Evolutionary conservation across 257 asterid genomes (phyloP).

Genomic region (Echium plantagineum): DNA sequence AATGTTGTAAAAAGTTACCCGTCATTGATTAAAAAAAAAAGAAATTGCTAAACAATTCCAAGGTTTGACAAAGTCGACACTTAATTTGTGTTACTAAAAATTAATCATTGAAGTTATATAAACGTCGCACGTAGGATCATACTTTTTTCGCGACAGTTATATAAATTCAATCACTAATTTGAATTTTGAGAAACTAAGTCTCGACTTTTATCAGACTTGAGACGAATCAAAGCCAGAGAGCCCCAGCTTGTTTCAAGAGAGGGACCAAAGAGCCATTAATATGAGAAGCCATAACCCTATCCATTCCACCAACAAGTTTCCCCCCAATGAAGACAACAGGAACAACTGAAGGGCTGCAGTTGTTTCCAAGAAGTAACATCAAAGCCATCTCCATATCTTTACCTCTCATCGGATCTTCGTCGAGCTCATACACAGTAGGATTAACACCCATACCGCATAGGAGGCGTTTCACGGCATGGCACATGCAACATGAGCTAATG

Average conservation of each 20-base stretch:
- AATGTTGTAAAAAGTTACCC: too few species aligned
- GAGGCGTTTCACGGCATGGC: conserved; percentile 57
- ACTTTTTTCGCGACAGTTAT: too few species aligned
- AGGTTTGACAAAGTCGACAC: too few species aligned
- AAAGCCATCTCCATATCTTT: conserved; percentile 33
- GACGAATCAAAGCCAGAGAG: conserved; percentile 36
- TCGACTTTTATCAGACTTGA: too few species aligned
- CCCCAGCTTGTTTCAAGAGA: conserved; percentile 50
- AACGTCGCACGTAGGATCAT: too few species aligned
- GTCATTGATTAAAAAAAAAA: too few species aligned
- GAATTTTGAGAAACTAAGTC: too few species aligned
- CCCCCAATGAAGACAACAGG: conserved; percentile 56
- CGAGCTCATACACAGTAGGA: conserved; percentile 47
- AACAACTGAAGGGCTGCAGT: conserved; percentile 19
- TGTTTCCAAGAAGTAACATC: conserved; percentile 24
- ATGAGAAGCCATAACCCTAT: conserved; percentile 53
- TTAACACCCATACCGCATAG: conserved; percentile 53
- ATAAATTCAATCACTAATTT: too few species aligned
- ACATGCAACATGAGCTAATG: conserved; percentile 65
- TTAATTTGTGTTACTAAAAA: too few species aligned
- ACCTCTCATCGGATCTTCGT: conserved; percentile 34
- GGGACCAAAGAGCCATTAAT: conserved; percentile 43
- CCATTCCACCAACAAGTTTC: conserved; percentile 44
- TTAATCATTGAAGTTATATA: too few species aligned
- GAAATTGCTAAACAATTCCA: too few species aligned